These are phyloP conservation scores for Trypanosoma melophagium DNA, from an alignment of 208 protist species.

Conservation along the genomic window DNA sequence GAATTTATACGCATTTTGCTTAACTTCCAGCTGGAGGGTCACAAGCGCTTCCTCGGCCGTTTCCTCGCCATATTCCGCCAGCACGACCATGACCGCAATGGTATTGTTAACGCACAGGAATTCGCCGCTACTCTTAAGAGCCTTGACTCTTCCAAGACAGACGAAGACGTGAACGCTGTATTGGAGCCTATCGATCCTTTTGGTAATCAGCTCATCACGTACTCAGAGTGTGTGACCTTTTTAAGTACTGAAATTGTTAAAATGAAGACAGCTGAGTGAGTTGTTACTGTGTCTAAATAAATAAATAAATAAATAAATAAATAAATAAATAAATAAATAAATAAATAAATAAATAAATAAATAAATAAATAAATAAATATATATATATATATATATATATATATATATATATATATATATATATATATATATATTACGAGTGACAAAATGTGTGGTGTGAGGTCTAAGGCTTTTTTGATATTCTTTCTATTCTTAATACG, in stretches of 20 bases:
- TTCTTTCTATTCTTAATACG: not conserved
- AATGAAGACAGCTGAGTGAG: conserved; percentile 19
- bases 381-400: not conserved
- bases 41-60: conserved; percentile 80
- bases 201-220: conserved; percentile 80
- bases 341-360: conserved; percentile 9
- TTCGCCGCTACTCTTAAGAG: conserved; percentile 54
- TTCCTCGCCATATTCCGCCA: conserved; percentile 75
- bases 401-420: not conserved
- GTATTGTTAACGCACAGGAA: conserved; percentile 74
- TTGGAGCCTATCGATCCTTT: conserved; percentile 63
- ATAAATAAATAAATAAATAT: not conserved
- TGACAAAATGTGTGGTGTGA: too few relatives aligned
- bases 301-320: not conserved
- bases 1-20: conserved; percentile 80
- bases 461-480: not conserved
- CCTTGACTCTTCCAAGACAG: conserved; percentile 53
- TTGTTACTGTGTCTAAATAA: too few relatives aligned
- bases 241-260: conserved; percentile 71
- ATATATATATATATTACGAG: not conserved
- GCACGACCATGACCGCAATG: conserved; percentile 73
- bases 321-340: not conserved
- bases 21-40: conserved; percentile 88
- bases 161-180: conserved; percentile 57
- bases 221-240: conserved; percentile 76